phyloP scores from a whole-genome alignment of 805 yeast species.

The Danielia oregonensis region DNA sequence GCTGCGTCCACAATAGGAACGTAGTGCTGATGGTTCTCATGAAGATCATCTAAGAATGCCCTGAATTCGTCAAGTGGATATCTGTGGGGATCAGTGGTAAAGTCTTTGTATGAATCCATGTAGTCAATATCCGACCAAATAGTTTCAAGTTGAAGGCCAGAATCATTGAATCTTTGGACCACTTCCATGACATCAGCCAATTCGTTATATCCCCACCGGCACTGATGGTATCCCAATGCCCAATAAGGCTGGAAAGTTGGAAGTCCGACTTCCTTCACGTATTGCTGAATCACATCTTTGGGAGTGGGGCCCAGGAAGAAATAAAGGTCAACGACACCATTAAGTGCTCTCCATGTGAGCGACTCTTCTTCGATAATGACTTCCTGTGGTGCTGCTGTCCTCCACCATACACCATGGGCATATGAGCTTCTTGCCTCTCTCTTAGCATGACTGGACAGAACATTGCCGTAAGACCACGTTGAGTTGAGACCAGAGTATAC shows the following conservation, averaged over 20 bases:
- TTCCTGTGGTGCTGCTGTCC: slow-evolving; percentile 27
- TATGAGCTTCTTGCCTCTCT: background rate
- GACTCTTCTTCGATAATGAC: slow-evolving; percentile 22
- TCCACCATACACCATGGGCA: slow-evolving; percentile 27
- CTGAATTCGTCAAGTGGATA: slow-evolving; percentile 16
- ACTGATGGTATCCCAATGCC: slow-evolving; percentile 25
- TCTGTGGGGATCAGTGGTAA: slow-evolving; percentile 21
- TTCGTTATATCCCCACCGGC: slow-evolving; percentile 23
- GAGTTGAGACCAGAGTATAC: slow-evolving; percentile 5
- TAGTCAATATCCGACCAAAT: slow-evolving; percentile 25
- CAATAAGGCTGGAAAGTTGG: slow-evolving; percentile 25
- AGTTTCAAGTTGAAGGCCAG: slow-evolving; percentile 20
- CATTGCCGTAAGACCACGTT: slow-evolving; percentile 7
- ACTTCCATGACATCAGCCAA: slow-evolving; percentile 16
- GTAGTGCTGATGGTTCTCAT: slow-evolving; percentile 20
- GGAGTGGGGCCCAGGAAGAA: slow-evolving; percentile 22
- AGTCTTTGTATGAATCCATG: slow-evolving; percentile 23
- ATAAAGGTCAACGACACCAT: slow-evolving; percentile 26
- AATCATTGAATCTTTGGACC: slow-evolving; percentile 16
- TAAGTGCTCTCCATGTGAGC: slow-evolving; percentile 26
- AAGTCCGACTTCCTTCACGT: slow-evolving; percentile 19
- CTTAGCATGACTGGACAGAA: too few relatives aligned
- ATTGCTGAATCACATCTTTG: slow-evolving; percentile 21
- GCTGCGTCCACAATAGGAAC: slow-evolving; percentile 26
- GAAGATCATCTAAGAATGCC: slow-evolving; percentile 15